phyloP scores from a whole-genome alignment of 345 rosid species.

The Bruguiera gymnorhiza region DNA sequence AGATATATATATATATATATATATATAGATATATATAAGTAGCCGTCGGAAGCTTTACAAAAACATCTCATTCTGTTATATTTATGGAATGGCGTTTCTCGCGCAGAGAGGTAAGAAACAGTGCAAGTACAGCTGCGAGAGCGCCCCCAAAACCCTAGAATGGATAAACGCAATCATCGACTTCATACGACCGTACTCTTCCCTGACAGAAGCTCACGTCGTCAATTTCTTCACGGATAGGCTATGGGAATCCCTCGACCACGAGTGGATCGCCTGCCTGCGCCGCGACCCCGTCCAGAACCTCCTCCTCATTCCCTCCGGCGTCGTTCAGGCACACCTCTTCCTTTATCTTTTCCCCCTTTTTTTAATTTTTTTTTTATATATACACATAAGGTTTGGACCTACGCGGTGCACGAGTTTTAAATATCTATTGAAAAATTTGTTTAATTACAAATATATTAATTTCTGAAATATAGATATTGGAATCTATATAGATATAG shows the following conservation, averaged over 20 bases:
- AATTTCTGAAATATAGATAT: no score
- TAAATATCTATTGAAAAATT: no score
- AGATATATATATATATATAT: no score
- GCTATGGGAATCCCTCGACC: conserved; percentile 75
- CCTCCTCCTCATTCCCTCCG: conserved; percentile 74
- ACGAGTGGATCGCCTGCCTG: conserved; percentile 74
- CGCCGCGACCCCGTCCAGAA: conserved; percentile 51
- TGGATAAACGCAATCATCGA: conserved; percentile 67
- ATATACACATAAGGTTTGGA: no score
- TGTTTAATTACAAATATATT: no score
- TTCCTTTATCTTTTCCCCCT: background rate
- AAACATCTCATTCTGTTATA: no score
- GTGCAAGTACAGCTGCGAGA: conserved; percentile 51
- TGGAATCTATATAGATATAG: no score
- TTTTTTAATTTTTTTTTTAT: background rate
- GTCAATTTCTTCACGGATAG: conserved; percentile 82
- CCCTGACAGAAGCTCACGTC: conserved; percentile 57
- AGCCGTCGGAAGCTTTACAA: no score
- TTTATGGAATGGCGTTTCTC: no score
- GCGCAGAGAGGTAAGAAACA: no score
- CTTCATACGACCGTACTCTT: conserved; percentile 54
- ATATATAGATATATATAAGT: no score
- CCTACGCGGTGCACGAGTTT: no score
- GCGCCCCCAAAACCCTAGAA: conserved; percentile 55
- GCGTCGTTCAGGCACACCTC: conserved; percentile 48